Evolutionary conservation across 2,329 filamentous ascomycete species (phyloP).

Genomic region (Aspergillus felis): DNA sequence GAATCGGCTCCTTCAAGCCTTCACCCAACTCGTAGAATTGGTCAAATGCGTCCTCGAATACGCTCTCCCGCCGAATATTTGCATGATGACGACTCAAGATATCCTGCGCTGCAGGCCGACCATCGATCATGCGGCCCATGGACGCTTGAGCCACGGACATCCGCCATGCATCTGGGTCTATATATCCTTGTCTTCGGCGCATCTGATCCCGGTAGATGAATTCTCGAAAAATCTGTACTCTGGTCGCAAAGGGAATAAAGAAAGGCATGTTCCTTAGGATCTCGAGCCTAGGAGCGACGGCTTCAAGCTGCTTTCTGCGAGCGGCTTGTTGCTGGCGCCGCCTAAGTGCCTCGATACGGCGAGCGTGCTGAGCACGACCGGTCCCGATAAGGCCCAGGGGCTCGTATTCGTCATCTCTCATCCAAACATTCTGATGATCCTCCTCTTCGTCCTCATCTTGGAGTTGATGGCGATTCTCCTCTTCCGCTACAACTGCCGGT

Average conservation of each 20-base stretch:
- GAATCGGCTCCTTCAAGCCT: constrained; percentile 87
- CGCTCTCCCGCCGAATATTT: constrained; percentile 69
- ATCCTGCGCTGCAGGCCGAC: constrained; percentile 37
- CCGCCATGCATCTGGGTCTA: constrained; percentile 74
- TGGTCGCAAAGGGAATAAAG: constrained; percentile 85
- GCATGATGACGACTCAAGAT: constrained; percentile 63
- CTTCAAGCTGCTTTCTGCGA: constrained; percentile 68
- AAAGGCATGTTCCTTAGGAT: constrained; percentile 96
- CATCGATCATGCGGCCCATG: constrained; percentile 38
- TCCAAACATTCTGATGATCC: constrained; percentile 45
- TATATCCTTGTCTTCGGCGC: constrained; percentile 62
- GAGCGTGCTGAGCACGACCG: constrained; percentile 59
- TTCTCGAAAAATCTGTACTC: constrained; percentile 88
- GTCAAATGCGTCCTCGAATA: constrained; percentile 82
- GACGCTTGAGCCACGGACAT: constrained; percentile 51
- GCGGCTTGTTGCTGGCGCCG: constrained; percentile 63
- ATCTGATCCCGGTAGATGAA: constrained; percentile 83
- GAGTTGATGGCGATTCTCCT: constrained; percentile 69
- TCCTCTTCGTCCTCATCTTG: constrained; percentile 61
- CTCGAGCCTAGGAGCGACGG: constrained; percentile 80
- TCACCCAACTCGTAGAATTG: constrained; percentile 79
- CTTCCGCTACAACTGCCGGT: constrained; percentile 78
- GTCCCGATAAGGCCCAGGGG: constrained; percentile 50
- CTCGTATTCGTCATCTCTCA: constrained; percentile 34
- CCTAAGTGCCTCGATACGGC: constrained; percentile 59